phyloP scores from a whole-genome alignment of 805 yeast species.

The Cyberlindnera nakhonratchasimensis region DNA sequence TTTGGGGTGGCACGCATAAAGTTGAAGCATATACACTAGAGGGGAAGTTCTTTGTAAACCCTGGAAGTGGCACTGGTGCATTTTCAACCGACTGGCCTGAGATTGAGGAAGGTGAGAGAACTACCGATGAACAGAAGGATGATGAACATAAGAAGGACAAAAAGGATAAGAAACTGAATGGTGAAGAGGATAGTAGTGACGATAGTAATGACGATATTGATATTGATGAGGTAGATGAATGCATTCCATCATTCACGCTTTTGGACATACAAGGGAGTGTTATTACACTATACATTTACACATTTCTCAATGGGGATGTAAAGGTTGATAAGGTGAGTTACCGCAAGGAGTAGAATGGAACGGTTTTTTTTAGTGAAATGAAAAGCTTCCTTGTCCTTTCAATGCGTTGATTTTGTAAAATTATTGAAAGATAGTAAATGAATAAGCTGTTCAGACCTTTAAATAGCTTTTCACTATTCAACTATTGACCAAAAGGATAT shows the following conservation, averaged over 20 bases:
- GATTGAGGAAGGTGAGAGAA: slow-evolving; percentile 43
- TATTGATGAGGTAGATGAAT: slow-evolving; percentile 23
- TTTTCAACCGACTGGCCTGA: slow-evolving; percentile 61
- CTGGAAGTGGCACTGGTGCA: slow-evolving; percentile 97
- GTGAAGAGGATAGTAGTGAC: slow-evolving; percentile 31
- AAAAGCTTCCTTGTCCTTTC: no score
- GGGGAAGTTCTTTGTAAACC: slow-evolving; percentile 91
- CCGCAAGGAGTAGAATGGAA: slow-evolving; percentile 40
- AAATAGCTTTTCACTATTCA: no score
- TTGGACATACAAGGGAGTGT: slow-evolving; percentile 78
- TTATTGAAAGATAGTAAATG: no score
- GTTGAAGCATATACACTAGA: slow-evolving; percentile 93
- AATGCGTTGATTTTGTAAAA: no score
- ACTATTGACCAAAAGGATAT: no score
- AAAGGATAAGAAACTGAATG: slow-evolving; percentile 28
- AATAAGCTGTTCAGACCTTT: no score
- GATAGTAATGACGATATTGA: slow-evolving; percentile 25
- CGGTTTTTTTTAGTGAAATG: no score
- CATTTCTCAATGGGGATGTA: slow-evolving; percentile 74
- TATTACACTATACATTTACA: slow-evolving; percentile 83
- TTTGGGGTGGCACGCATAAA: slow-evolving; percentile 91
- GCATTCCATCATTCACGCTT: slow-evolving; percentile 81
- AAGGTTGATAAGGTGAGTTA: slow-evolving; percentile 85
- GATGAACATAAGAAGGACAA: slow-evolving; percentile 21
- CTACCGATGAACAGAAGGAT: slow-evolving; percentile 29